Base-by-base conservation (phyloP, 768 basidiomycete genomes). In the Cystoderma amianthinum region DNA sequence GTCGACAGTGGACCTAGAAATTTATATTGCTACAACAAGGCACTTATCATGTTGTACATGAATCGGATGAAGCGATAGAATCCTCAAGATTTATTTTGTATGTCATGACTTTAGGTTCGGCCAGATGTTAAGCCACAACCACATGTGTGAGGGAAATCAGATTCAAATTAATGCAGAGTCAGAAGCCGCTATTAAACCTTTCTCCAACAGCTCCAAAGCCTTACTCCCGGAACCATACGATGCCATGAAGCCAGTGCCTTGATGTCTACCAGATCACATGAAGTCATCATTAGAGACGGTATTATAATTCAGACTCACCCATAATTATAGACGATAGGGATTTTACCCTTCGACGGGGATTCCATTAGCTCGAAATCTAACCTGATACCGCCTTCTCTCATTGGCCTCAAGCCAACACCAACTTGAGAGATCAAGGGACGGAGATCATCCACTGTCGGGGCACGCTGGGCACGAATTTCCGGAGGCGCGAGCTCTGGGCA, bases 191-290 rank as follows among this genome's bases (percentile, higher is more conserved):
- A n/a, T n/a, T n/a, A 36, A 36, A 19, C n/a, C 34, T 19, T n/a
- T 36, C n/a, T 6, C 6, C 7, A 59, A 24, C 3, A 59, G 39
- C 17, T 51, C 47, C n/a, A 54, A 38, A 2, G 69, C 78, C 4
- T 69, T 64, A 4, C 60, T 59, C 3, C 83, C 83, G 4, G 72
- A 77, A 1, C 77, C 82, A 81, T 80, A 85, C 0, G 80, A 81
- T 0, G 76, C 67, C 52, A 80, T 78, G 49, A 71, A 86, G 1
- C 82, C 82, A 53, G 72, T 74, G 6, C 83, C 81, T 5, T 71
- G 70, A 53, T 85, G 82, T 33, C 81, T 81, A 40, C 3, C 36
- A 36, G 30, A 12, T 25, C 38, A n/a, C 16, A 32, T 5, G 17
- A n/a, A 21, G 21, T 15, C 40, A 38, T 22, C 28, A 38, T 15